Conservation (phyloP, 805 yeast genomes). For the Kregervanrija delftensis region DNA sequence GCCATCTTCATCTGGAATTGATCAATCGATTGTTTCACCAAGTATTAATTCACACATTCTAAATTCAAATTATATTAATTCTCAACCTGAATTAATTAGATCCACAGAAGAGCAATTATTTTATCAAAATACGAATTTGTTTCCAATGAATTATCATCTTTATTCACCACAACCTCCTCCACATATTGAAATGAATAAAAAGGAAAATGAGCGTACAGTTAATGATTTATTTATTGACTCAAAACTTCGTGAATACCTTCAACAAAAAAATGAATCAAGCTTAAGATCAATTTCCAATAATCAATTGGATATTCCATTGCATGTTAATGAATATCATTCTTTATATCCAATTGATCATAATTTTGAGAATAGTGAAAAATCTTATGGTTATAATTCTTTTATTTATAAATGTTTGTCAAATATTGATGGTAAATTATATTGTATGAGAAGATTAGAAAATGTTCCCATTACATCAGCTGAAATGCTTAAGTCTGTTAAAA, state of each 20-base stretch:
- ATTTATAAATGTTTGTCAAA: conserved; percentile 78
- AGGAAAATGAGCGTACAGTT: conserved; percentile 65
- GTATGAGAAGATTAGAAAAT: conserved; percentile 66
- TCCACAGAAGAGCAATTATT: conserved; percentile 19
- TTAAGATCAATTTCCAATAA: conserved; percentile 47
- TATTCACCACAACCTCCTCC: conserved; percentile 90
- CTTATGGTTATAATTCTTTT: conserved; percentile 51
- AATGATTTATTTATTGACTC: conserved; percentile 66
- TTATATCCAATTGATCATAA: conserved; percentile 70
- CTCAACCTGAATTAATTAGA: background rate
- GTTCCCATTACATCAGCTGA: conserved; percentile 48
- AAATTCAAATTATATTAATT: no score
- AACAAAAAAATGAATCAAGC: conserved; percentile 72
- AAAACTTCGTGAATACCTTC: conserved; percentile 63
- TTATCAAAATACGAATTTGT: conserved; percentile 30
- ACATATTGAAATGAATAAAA: conserved; percentile 49
- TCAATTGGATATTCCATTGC: conserved; percentile 58
- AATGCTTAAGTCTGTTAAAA: conserved; percentile 53
- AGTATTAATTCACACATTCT: no score
- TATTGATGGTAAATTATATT: conserved; percentile 69
- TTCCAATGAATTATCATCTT: conserved; percentile 71
- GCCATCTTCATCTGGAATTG: no score
- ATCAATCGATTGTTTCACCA: no score
- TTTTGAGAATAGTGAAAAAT: conserved; percentile 29
- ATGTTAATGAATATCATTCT: conserved; percentile 78